These are phyloP conservation scores for Solanum acaule DNA, from an alignment of 257 asterid genomes.

Conservation along the genomic window DNA sequence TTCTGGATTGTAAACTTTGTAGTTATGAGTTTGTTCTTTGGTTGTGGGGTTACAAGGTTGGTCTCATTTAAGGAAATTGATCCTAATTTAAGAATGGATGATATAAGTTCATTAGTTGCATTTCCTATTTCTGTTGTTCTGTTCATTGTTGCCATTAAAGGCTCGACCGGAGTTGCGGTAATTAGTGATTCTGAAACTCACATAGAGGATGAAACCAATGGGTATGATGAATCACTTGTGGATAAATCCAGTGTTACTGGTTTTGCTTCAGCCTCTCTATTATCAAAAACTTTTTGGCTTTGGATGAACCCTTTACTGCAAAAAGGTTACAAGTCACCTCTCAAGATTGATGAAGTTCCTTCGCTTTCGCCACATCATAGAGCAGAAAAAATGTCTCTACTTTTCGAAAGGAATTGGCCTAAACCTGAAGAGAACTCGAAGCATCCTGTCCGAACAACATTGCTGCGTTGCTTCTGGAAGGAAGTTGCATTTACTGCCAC, in stretches of 20 bases:
- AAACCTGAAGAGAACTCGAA: slow-evolving; percentile 58
- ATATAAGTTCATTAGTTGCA: slow-evolving; percentile 29
- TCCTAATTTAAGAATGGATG: slow-evolving; percentile 37
- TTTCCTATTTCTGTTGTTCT: slow-evolving; percentile 42
- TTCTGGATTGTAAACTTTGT: slow-evolving; percentile 52
- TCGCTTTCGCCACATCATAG: slow-evolving; percentile 61
- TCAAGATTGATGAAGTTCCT: slow-evolving; percentile 70
- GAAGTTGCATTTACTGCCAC: slow-evolving; percentile 54
- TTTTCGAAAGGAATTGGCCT: slow-evolving; percentile 71
- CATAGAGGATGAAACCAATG: slow-evolving; percentile 14
- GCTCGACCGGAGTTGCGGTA: slow-evolving; percentile 50
- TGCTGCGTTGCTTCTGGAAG: slow-evolving; percentile 75
- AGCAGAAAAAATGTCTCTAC: slow-evolving; percentile 56
- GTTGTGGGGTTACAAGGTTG: slow-evolving; percentile 35
- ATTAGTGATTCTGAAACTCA: slow-evolving; percentile 13
- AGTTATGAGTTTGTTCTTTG: slow-evolving; percentile 37
- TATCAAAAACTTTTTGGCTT: slow-evolving; percentile 68
- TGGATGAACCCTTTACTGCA: slow-evolving; percentile 81
- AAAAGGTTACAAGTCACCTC: slow-evolving; percentile 61
- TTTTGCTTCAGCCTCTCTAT: slow-evolving; percentile 64
- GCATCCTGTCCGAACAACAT: slow-evolving; percentile 64
- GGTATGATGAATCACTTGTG: slow-evolving; percentile 24
- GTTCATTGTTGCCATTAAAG: slow-evolving; percentile 40
- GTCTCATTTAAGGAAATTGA: slow-evolving; percentile 26
- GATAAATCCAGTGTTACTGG: slow-evolving; percentile 48